Evolutionary conservation across 2,329 filamentous ascomycete species (phyloP).

Genomic region (Exophiala calicioides): DNA sequence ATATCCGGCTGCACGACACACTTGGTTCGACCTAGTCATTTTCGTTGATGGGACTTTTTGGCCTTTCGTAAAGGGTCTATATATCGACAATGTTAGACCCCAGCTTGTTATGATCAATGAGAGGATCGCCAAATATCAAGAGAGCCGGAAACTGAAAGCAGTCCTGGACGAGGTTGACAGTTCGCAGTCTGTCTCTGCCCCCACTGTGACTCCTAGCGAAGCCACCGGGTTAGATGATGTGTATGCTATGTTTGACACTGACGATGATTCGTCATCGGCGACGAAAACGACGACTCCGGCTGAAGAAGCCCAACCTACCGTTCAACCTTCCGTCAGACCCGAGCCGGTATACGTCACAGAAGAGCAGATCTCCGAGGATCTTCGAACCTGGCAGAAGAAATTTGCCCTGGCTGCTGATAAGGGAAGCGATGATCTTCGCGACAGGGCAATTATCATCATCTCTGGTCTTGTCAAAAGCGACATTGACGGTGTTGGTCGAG

Average conservation of each 20-base stretch:
- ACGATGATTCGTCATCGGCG: slow-evolving; percentile 27
- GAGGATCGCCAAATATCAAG: slow-evolving; percentile 68
- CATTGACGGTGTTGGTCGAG: slow-evolving; percentile 65
- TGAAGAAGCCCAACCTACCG: slow-evolving; percentile 32
- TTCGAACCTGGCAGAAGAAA: slow-evolving; percentile 83
- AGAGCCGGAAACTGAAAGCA: slow-evolving; percentile 63
- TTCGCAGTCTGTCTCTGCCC: slow-evolving; percentile 36
- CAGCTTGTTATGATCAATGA: slow-evolving; percentile 91
- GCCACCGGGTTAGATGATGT: slow-evolving; percentile 18
- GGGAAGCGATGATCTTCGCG: slow-evolving; percentile 68
- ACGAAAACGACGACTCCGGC: slow-evolving; percentile 33
- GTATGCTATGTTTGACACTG: slow-evolving; percentile 26
- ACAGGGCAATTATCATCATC: slow-evolving; percentile 70
- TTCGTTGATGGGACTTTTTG: slow-evolving; percentile 78
- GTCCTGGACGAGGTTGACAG: slow-evolving; percentile 57
- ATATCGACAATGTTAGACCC: slow-evolving; percentile 90
- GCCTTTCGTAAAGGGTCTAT: slow-evolving; percentile 77
- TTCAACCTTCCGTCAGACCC: slow-evolving; percentile 10
- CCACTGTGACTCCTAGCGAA: slow-evolving; percentile 17
- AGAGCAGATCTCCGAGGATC: slow-evolving; percentile 72
- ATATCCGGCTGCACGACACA: slow-evolving; percentile 70
- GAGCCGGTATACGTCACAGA: slow-evolving; percentile 20
- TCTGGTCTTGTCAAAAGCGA: slow-evolving; percentile 66
- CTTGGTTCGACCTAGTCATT: slow-evolving; percentile 66
- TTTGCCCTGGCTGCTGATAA: slow-evolving; percentile 84